These are phyloP conservation scores for Lactifluus subvellereus DNA, from an alignment of 768 basidiomycete species.

Conservation along the genomic window DNA sequence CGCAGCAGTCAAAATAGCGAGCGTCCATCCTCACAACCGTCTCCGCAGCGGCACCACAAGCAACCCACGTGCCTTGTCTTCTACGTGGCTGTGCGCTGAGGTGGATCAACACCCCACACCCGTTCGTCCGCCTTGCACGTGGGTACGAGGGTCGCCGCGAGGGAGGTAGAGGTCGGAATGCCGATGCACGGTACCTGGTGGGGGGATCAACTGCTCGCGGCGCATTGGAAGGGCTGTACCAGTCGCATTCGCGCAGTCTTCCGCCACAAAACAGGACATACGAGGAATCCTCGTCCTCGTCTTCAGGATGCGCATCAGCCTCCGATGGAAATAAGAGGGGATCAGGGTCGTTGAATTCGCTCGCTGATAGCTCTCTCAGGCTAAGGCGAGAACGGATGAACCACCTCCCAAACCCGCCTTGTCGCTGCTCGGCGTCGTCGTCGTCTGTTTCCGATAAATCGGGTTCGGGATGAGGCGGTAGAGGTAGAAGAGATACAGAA, in stretches of 20 bases:
- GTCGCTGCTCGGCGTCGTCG: constrained; percentile 11
- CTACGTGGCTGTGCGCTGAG: constrained; percentile 47
- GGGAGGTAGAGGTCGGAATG: constrained; percentile 25
- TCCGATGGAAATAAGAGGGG: constrained; percentile 17
- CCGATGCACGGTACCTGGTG: constrained; percentile 25
- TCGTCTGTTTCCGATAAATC: constrained; percentile 17
- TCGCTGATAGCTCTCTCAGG: constrained; percentile 8
- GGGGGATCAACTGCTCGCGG: constrained; percentile 32
- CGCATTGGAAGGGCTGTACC: constrained; percentile 15
- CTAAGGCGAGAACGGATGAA: constrained; percentile 14
- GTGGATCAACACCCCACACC: constrained; percentile 62
- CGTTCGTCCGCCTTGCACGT: constrained; percentile 38
- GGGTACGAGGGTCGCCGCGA: constrained; percentile 21
- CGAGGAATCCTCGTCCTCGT: constrained; percentile 28
- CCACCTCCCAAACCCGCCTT: constrained; percentile 15
- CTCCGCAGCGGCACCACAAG: constrained; percentile 46
- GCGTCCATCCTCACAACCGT: constrained; percentile 52
- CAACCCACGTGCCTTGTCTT: constrained; percentile 52
- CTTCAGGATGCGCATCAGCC: constrained; percentile 22
- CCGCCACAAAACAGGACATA: constrained; percentile 41
- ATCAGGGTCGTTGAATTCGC: constrained; percentile 14
- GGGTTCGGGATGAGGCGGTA: constrained; percentile 8
- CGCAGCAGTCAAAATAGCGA: constrained; percentile 49
- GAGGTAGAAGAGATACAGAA: background rate
- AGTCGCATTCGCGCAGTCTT: constrained; percentile 9